Evolutionary conservation across 306 rosid species (phyloP).

Genomic region (Arachis hypogaea): DNA sequence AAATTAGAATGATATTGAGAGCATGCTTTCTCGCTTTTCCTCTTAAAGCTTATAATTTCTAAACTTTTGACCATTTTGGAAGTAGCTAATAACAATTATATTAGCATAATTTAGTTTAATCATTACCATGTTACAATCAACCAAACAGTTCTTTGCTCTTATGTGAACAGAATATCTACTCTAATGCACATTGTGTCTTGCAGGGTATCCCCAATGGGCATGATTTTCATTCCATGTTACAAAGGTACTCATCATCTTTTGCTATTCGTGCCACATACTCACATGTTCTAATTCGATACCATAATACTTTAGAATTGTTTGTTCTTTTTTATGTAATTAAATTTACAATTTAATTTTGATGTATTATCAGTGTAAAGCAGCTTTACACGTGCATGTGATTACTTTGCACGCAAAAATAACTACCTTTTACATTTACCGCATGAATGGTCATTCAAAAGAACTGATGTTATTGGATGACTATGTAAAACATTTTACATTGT

Average conservation of each 20-base stretch:
- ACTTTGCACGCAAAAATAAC: no score
- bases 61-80: constrained; percentile 19
- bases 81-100: constrained; percentile 3
- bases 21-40: constrained; percentile 4
- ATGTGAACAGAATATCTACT: constrained; percentile 34
- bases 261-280: neutral
- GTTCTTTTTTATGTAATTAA: constrained; percentile 5
- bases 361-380: no score
- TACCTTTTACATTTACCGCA: no score
- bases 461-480: no score
- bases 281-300: neutral
- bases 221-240: constrained; percentile 97
- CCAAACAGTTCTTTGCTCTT: neutral
- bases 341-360: no score
- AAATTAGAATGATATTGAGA: constrained; percentile 6
- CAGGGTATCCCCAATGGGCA: constrained; percentile 94
- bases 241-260: constrained; percentile 59
- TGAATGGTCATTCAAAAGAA: no score
- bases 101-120: constrained; percentile 2
- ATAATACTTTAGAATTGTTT: constrained; percentile 15
- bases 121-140: constrained; percentile 17
- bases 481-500: no score
- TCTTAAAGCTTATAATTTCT: constrained; percentile 13
- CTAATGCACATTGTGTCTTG: constrained; percentile 39
- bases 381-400: no score